Base-by-base conservation (phyloP, 257 asterid genomes). In the Plectranthus barbatus region DNA sequence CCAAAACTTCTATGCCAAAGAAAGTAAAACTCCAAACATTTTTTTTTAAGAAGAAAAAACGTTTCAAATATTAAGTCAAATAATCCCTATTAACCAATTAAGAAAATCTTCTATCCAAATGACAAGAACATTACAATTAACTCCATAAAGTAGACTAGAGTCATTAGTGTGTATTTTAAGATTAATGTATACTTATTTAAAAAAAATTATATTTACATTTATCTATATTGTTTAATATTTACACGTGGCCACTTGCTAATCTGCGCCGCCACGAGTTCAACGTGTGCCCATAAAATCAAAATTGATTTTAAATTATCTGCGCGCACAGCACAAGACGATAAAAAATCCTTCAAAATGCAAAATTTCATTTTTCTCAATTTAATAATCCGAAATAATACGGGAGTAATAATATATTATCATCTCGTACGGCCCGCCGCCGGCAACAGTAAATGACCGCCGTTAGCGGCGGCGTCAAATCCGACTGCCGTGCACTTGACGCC, bases 401-500 rank as follows among this genome's bases (percentile, higher is more conserved):
- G 34, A 47, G 3, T 46, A 66, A 31, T 42, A 73, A 31, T 24
- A 37, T 37, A 5, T 42, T 5, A 56, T 82, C 79, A 79, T 77
- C 82, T 83, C 24, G 83, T 84, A 58, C 89, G 81, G 36, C 87
- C 74, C 0, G 68, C 36, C 51, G 81, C 70, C 44, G 81, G 81
- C 10, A 77, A 73, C 71, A 72, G 12, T 15, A 66, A 24, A 34
- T 47, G 45, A 0, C 75, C 73, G 60, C 81, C 88, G 66, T 77
- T 74, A 26, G 56, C 72, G 36, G 75, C 56, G 62, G 83, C 76
- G 54, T 83, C 79, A 72, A 86, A 90, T 9, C 94, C 96, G 1
- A 87, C 84, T 44, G 88, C 77, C 0, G 84, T 82, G 68, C 96
- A 87, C 68, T 87, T 71, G 0, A 80, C 81, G 60, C 40, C 15